Evolutionary conservation across 169 alveolate genomes (phyloP).

Genomic region (Babesia ovis): DNA sequence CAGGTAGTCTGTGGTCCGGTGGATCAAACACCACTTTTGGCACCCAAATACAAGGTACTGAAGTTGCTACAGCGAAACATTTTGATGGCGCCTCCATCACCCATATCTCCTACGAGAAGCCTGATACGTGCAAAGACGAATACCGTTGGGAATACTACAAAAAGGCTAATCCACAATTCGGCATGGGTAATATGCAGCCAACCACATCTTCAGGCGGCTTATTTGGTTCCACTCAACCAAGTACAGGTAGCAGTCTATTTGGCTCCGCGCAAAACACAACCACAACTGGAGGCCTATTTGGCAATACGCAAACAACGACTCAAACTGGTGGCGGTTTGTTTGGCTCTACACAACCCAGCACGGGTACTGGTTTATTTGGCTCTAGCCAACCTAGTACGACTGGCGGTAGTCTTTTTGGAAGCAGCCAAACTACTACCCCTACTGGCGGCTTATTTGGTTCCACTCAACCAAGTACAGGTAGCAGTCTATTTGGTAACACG

Average conservation of each 20-base stretch:
- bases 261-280: slow-evolving; percentile 26
- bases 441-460: slow-evolving; percentile 55
- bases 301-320: slow-evolving; percentile 20
- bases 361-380: slow-evolving; percentile 48
- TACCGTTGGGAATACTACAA: slow-evolving; percentile 65
- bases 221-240: slow-evolving; percentile 40
- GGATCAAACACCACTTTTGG: slow-evolving; percentile 20
- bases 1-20: slow-evolving; percentile 27
- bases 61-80: slow-evolving; percentile 20
- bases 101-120: slow-evolving; percentile 45
- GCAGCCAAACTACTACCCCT: slow-evolving; percentile 1
- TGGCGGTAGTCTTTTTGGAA: not conserved
- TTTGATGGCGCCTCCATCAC: slow-evolving; percentile 51
- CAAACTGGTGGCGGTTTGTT: not conserved
- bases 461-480: slow-evolving; percentile 27
- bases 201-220: slow-evolving; percentile 45
- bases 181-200: not conserved
- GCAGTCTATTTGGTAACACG: slow-evolving; percentile 37
- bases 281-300: slow-evolving; percentile 38
- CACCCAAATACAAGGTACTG: slow-evolving; percentile 27
- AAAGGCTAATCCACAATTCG: slow-evolving; percentile 27
- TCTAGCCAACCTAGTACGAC: slow-evolving; percentile 24
- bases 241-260: slow-evolving; percentile 39
- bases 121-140: slow-evolving; percentile 33
- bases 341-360: slow-evolving; percentile 4